phyloP scores from a whole-genome alignment of 768 basidiomycete species.

The Macrolepiota fuliginosa region DNA sequence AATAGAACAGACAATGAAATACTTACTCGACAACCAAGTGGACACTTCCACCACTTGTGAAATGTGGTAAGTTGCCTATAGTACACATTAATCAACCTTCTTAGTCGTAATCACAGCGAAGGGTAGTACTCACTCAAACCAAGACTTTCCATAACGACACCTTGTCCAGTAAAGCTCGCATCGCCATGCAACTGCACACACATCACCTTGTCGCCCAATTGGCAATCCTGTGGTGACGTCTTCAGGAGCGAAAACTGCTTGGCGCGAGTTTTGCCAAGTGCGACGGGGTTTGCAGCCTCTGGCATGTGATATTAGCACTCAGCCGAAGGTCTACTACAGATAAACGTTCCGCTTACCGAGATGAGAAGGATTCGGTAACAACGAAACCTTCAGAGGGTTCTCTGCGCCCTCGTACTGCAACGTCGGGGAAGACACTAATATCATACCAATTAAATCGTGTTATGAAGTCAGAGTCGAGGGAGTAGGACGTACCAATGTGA shows the following conservation, averaged over 20 bases:
- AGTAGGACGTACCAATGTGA: conserved; percentile 57
- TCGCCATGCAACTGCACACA: conserved; percentile 92
- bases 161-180: conserved; percentile 89
- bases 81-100: no score
- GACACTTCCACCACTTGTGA: conserved; percentile 85
- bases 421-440: conserved; percentile 60
- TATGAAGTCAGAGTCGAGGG: neutral
- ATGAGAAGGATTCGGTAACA: conserved; percentile 81
- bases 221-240: conserved; percentile 51
- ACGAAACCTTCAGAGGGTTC: conserved; percentile 63
- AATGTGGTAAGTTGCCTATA: conserved; percentile 84
- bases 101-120: no score
- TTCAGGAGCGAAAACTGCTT: conserved; percentile 85
- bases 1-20: neutral
- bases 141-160: conserved; percentile 84
- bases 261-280: conserved; percentile 85
- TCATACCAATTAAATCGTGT: neutral
- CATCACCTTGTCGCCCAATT: conserved; percentile 71
- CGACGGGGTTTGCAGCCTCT: conserved; percentile 90
- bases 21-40: conserved; percentile 90
- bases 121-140: conserved; percentile 61
- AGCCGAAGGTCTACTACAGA: no score
- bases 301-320: neutral
- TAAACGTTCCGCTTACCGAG: conserved; percentile 38
- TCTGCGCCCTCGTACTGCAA: conserved; percentile 52